A percentile compares a stretch with the other conserved stretches of the same genome.
These are phyloP conservation scores for Alternaria ventricosa DNA, from an alignment of 2,329 filamentous ascomycete species.

Conservation along the genomic window DNA sequence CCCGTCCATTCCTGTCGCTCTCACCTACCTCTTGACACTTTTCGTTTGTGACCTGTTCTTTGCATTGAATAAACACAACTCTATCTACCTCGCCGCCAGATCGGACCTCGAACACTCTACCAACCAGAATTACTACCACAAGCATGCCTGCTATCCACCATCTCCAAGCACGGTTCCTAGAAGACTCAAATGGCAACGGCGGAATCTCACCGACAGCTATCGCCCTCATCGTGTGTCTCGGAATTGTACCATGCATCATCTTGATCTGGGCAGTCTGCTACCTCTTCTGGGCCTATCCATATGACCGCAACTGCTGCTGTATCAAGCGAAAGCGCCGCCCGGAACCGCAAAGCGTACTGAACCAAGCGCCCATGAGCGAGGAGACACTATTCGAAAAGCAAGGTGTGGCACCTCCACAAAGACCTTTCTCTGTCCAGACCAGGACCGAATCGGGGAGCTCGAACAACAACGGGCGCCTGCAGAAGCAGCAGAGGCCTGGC, in stretches of 20 bases:
- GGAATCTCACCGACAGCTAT: slow-evolving; percentile 28
- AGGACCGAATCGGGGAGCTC: slow-evolving; percentile 23
- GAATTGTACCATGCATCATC: slow-evolving; percentile 32
- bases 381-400: slow-evolving; percentile 23
- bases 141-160: slow-evolving; percentile 26
- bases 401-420: slow-evolving; percentile 19
- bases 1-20: slow-evolving; percentile 4
- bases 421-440: slow-evolving; percentile 8
- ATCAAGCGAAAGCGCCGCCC: slow-evolving; percentile 26
- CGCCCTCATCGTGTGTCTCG: slow-evolving; percentile 32
- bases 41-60: background rate
- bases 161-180: slow-evolving; percentile 22
- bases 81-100: background rate
- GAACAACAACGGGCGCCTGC: slow-evolving; percentile 8
- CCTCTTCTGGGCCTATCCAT: slow-evolving; percentile 36
- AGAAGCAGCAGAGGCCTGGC: slow-evolving; percentile 4
- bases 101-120: background rate
- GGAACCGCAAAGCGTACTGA: slow-evolving; percentile 5
- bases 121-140: background rate
- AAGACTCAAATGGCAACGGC: slow-evolving; percentile 5
- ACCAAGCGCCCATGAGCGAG: slow-evolving; percentile 9
- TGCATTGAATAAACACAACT: slow-evolving; percentile 2
- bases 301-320: slow-evolving; percentile 34
- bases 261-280: slow-evolving; percentile 33
- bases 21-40: background rate